Evolutionary conservation across 1,284 basidiomycete genomes (phyloP).

Genomic region (Ustilago shanxiensis): DNA sequence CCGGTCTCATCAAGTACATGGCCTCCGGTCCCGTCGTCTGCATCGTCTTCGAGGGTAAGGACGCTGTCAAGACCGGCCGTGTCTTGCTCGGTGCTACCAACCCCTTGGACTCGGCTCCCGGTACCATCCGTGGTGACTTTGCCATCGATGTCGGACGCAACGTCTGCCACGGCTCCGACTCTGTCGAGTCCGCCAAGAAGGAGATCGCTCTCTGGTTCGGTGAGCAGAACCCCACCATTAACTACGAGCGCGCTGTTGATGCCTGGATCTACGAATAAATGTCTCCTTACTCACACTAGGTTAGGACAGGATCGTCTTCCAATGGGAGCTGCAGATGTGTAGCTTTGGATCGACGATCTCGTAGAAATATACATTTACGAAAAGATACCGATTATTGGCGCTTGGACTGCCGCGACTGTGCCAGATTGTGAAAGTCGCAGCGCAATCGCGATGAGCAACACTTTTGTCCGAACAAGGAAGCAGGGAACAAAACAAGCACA

Average conservation of each 20-base stretch:
- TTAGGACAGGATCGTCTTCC: background rate
- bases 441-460: background rate
- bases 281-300: background rate
- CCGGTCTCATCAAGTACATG: constrained; percentile 74
- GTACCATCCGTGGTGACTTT: constrained; percentile 63
- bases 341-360: background rate
- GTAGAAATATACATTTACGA: background rate
- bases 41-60: constrained; percentile 97
- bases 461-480: background rate
- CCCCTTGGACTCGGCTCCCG: constrained; percentile 86
- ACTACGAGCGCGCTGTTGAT: constrained; percentile 65
- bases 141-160: constrained; percentile 84
- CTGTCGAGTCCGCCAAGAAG: constrained; percentile 68
- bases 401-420: background rate
- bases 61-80: constrained; percentile 76
- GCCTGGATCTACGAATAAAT: constrained; percentile 68
- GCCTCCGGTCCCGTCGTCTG: constrained; percentile 92
- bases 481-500: background rate
- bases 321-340: background rate
- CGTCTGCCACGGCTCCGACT: constrained; percentile 82
- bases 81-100: constrained; percentile 96
- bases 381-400: background rate
- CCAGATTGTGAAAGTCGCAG: background rate
- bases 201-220: constrained; percentile 70
- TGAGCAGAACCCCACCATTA: constrained; percentile 65